A percentile compares a stretch with the other conserved stretches of the same genome.
Evolutionary conservation across 495 filamentous ascomycete genomes (phyloP).

Genomic region (Astrocystis sublimbata): DNA sequence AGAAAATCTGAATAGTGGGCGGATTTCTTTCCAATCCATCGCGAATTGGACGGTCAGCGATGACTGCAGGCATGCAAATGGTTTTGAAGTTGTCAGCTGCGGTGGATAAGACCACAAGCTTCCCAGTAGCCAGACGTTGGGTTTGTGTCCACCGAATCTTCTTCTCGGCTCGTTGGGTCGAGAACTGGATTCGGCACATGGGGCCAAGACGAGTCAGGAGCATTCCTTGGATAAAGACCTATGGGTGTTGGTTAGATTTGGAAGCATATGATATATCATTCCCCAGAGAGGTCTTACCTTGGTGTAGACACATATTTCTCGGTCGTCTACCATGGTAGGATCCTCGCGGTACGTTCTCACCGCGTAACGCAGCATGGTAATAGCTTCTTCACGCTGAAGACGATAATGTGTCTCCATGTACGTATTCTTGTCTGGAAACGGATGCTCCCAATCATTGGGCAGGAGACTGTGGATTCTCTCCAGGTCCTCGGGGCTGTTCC

Average conservation of each 20-base stretch:
- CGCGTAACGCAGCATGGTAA: slow-evolving; percentile 60
- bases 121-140: slow-evolving; percentile 67
- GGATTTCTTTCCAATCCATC: slow-evolving; percentile 62
- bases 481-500: slow-evolving; percentile 31
- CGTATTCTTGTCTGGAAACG: slow-evolving; percentile 45
- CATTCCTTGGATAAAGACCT: slow-evolving; percentile 69
- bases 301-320: slow-evolving; percentile 68
- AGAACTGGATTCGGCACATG: slow-evolving; percentile 70
- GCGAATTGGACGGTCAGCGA: slow-evolving; percentile 67
- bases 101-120: slow-evolving; percentile 69
- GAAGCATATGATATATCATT: slow-evolving; percentile 1
- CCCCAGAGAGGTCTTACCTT: slow-evolving; percentile 52
- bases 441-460: slow-evolving; percentile 38
- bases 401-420: slow-evolving; percentile 67
- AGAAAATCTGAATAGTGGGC: slow-evolving; percentile 75
- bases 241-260: slow-evolving; percentile 9
- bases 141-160: slow-evolving; percentile 77
- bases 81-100: slow-evolving; percentile 62
- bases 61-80: slow-evolving; percentile 68
- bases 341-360: slow-evolving; percentile 50
- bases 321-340: slow-evolving; percentile 55
- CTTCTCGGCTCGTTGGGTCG: slow-evolving; percentile 63
- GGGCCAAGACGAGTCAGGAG: slow-evolving; percentile 64
- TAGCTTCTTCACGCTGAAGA: slow-evolving; percentile 64
- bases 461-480: slow-evolving; percentile 39